Evolutionary conservation across 2,329 filamentous ascomycete genomes (phyloP).

Genomic region (Pyricularia pennisetigena): DNA sequence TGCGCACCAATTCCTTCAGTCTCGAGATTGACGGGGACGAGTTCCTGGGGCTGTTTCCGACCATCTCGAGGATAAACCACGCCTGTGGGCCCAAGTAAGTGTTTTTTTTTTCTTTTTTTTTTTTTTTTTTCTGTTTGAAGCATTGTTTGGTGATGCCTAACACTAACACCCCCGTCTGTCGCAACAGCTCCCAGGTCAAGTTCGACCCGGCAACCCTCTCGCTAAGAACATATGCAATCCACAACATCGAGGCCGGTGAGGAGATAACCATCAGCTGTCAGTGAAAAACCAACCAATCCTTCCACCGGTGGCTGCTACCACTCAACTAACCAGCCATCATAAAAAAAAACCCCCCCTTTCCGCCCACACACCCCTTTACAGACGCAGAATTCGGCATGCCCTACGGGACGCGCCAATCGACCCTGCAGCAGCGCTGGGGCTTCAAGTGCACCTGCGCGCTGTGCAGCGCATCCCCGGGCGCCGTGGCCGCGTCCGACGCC

Average conservation of each 20-base stretch:
- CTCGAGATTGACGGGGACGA: constrained; percentile 13
- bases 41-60: constrained; percentile 14
- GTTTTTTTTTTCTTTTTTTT: neutral
- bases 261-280: constrained; percentile 21
- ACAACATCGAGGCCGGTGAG: constrained; percentile 16
- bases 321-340: neutral
- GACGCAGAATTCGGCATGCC: constrained; percentile 13
- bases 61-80: constrained; percentile 18
- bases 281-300: neutral
- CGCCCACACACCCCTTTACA: neutral
- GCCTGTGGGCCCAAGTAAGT: constrained; percentile 15
- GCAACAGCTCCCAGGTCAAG: constrained; percentile 13
- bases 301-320: neutral
- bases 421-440: constrained; percentile 14
- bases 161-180: too few relatives aligned
- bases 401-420: constrained; percentile 10
- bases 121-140: too few relatives aligned
- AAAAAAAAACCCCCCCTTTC: neutral
- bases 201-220: constrained; percentile 13
- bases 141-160: neutral
- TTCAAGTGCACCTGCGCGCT: constrained; percentile 18
- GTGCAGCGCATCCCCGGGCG: constrained; percentile 9
- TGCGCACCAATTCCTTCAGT: constrained; percentile 24
- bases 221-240: constrained; percentile 13
- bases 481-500: constrained; percentile 13